Conservation (phyloP, 495 filamentous ascomycete genomes). For the Beverwykella pulmonaria region DNA sequence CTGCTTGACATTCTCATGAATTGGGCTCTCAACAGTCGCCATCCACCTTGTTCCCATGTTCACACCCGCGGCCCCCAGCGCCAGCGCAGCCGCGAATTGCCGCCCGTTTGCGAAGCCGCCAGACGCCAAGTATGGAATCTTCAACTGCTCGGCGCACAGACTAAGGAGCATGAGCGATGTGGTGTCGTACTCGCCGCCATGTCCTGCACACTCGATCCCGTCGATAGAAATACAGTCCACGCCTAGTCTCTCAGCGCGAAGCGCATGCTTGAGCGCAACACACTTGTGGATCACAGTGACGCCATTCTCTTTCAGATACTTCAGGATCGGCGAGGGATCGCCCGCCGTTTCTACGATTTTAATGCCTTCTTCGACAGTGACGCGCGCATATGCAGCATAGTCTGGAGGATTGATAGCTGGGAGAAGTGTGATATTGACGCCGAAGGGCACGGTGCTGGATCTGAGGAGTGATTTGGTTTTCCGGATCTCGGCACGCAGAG, state of each 20-base stretch:
- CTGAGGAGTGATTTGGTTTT: conserved; percentile 78
- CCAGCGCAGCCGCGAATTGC: conserved; percentile 83
- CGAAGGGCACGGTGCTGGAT: conserved; percentile 67
- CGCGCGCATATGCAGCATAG: conserved; percentile 86
- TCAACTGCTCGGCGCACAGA: conserved; percentile 78
- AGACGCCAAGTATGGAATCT: conserved; percentile 86
- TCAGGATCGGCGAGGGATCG: conserved; percentile 88
- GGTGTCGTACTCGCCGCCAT: conserved; percentile 91
- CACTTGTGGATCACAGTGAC: conserved; percentile 90
- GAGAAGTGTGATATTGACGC: conserved; percentile 91
- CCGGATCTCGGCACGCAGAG: conserved; percentile 85
- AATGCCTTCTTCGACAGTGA: conserved; percentile 87
- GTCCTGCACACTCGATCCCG: conserved; percentile 93
- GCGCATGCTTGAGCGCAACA: conserved; percentile 88
- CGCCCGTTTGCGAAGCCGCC: conserved; percentile 95
- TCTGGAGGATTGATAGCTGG: conserved; percentile 83
- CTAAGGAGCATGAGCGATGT: conserved; percentile 91
- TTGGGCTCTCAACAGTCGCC: conserved; percentile 84
- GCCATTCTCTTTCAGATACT: conserved; percentile 76
- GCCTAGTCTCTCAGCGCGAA: conserved; percentile 84
- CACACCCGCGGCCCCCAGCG: conserved; percentile 85
- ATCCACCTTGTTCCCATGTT: conserved; percentile 95
- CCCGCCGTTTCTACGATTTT: conserved; percentile 90
- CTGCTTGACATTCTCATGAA: conserved; percentile 88
- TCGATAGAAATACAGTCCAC: conserved; percentile 95